Base-by-base conservation (phyloP, 345 rosid genomes). In the Melastoma malabathricum region DNA sequence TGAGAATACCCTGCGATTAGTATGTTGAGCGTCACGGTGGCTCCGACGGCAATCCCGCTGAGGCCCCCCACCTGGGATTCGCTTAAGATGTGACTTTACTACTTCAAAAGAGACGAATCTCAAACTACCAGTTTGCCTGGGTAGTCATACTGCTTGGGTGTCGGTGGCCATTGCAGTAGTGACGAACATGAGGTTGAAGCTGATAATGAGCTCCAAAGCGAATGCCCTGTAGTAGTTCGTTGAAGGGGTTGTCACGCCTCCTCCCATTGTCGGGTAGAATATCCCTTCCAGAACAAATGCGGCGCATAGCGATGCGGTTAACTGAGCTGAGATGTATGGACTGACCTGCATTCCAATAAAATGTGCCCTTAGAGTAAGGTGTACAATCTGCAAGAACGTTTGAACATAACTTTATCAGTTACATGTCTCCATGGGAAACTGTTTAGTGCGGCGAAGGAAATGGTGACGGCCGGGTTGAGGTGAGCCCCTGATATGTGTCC, bases 401-500 rank as follows among this genome's bases (percentile, higher is more conserved):
- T 20, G 41, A 34, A 5, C 8, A 1, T 10, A 2, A 13, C 2
- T 6, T 13, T 18, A 14, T 3, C 16, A 45, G 27, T 13, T 72
- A 80, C 83, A 29, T 80, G 75, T 65, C 73, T 85, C 97, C 95
- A 83, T 20, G 85, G 89, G 57, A 89, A 89, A 68, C 81, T 85
- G 52, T 72, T 80, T 23, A 83, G 68, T 18, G 93, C 84, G 56
- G 97, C 85, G 61, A 81, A 85, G 46, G 82, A 66, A 56, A 83
- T 74, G 62, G 97, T 85, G 49, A 89, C 3, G 14, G 89, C 65
- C 6, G 93, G 95, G 59, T 89, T 89, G 44, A 85, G 93, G 72
- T 89, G 93, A 12, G 97, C 97, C 15, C 97, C 93, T 3, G 89
- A 89, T 65, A 89, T 85, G 61, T 89, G 97, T 34, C 95, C 89